Conservation (phyloP, 2,329 filamentous ascomycete genomes). For the Ascocoryne sarcoides region DNA sequence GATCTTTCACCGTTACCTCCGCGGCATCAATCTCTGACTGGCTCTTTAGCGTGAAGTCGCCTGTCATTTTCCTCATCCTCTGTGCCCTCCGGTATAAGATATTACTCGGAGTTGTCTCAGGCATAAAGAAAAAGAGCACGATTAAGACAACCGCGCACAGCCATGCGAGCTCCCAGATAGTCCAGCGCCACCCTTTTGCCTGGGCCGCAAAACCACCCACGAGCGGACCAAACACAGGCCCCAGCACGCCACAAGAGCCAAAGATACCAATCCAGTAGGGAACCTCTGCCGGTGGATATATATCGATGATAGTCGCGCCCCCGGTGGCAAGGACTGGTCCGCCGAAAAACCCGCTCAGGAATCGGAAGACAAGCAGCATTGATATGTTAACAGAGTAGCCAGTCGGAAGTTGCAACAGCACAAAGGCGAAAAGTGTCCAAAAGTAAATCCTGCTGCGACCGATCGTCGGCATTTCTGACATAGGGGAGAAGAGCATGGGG, state of each 20-base stretch:
- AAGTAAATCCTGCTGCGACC: constrained; percentile 62
- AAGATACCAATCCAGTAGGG: constrained; percentile 51
- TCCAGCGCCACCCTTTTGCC: constrained; percentile 52
- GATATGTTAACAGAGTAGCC: constrained; percentile 41
- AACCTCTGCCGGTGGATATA: constrained; percentile 41
- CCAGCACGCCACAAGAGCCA: constrained; percentile 38
- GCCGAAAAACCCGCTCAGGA: constrained; percentile 55
- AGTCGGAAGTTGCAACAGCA: constrained; percentile 41
- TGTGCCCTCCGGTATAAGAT: constrained; percentile 52
- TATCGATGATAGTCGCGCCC: constrained; percentile 40
- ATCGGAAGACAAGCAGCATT: constrained; percentile 48
- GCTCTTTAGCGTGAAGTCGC: constrained; percentile 43
- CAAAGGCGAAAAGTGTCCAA: constrained; percentile 57
- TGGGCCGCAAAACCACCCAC: constrained; percentile 50
- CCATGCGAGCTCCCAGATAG: constrained; percentile 49
- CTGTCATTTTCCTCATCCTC: constrained; percentile 50
- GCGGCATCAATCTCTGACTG: constrained; percentile 54
- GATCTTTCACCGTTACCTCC: constrained; percentile 40
- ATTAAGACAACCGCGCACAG: constrained; percentile 46
- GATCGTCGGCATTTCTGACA: constrained; percentile 57
- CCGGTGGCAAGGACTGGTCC: constrained; percentile 54
- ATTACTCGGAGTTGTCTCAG: constrained; percentile 50
- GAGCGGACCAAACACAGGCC: constrained; percentile 50
- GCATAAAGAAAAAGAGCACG: constrained; percentile 50
- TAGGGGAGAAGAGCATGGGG: constrained; percentile 53